Conservation (phyloP, 2,329 filamentous ascomycete species). For the Stachybotrys chartarum region DNA sequence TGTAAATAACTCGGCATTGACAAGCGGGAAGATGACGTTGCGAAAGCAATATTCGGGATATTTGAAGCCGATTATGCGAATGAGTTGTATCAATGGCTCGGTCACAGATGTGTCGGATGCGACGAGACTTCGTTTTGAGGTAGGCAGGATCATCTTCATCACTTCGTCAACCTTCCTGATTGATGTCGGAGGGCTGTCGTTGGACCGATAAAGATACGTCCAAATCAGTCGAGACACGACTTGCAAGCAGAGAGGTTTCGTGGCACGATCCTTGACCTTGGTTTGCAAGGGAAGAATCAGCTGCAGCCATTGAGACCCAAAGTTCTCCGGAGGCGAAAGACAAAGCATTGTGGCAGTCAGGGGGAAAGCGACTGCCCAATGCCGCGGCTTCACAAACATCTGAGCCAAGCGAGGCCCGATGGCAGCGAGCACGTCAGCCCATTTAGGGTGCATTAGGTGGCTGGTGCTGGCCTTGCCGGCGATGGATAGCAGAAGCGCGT, state of each 20-base stretch:
- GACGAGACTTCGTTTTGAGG: conserved; percentile 71
- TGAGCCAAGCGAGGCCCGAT: conserved; percentile 73
- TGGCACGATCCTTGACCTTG: conserved; percentile 75
- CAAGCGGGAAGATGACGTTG: conserved; percentile 86
- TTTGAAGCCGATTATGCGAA: conserved; percentile 89
- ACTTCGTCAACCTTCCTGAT: conserved; percentile 84
- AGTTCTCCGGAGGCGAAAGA: conserved; percentile 76
- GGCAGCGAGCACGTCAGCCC: conserved; percentile 76
- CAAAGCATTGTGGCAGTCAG: conserved; percentile 82
- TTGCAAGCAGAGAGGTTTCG: conserved; percentile 74
- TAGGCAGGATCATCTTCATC: conserved; percentile 73
- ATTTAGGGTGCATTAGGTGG: conserved; percentile 74
- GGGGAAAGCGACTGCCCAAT: conserved; percentile 86
- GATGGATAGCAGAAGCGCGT: conserved; percentile 78
- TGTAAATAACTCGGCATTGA: conserved; percentile 85
- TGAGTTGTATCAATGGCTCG: conserved; percentile 87
- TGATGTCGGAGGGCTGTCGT: conserved; percentile 61
- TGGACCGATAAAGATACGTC: conserved; percentile 86
- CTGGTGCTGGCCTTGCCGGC: conserved; percentile 70
- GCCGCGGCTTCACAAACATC: conserved; percentile 84
- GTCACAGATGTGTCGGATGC: conserved; percentile 78
- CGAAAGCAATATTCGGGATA: conserved; percentile 91
- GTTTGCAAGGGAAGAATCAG: conserved; percentile 70
- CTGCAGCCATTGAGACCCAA: conserved; percentile 80
- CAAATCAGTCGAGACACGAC: conserved; percentile 86